phyloP scores from a whole-genome alignment of 106 monocot genomes.

The Allium sativum region DNA sequence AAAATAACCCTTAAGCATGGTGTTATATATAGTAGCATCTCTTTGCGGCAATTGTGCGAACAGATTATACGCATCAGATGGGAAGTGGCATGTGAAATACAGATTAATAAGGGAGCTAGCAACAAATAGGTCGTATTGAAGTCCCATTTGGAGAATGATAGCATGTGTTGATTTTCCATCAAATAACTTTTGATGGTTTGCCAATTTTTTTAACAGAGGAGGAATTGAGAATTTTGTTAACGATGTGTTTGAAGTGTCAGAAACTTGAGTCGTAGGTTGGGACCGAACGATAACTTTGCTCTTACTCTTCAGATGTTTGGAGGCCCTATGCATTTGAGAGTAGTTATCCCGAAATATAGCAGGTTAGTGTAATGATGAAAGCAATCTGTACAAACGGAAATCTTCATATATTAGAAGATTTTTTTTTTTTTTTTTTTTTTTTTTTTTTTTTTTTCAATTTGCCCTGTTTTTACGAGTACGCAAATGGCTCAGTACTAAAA shows the following conservation, averaged over 20 bases:
- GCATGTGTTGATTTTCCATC: conserved; percentile 24
- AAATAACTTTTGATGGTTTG: conserved; percentile 10
- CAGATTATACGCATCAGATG: conserved; percentile 13
- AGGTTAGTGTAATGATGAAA: no score
- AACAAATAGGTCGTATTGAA: conserved; percentile 24
- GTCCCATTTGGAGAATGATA: conserved; percentile 11
- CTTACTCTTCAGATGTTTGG: no score
- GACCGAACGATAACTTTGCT: not conserved
- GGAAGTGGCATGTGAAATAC: conserved; percentile 17
- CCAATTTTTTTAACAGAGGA: conserved; percentile 20
- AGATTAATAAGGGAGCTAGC: conserved; percentile 29
- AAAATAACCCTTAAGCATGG: conserved; percentile 17
- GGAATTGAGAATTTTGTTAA: conserved; percentile 17
- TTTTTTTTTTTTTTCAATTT: no score
- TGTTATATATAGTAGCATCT: conserved; percentile 25
- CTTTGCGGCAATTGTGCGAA: conserved; percentile 20
- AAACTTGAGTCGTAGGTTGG: not conserved
- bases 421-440: no score
- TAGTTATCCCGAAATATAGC: no score
- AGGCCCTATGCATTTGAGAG: no score
- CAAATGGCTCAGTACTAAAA: no score
- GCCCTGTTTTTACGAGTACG: no score
- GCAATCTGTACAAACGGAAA: no score
- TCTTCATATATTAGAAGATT: no score
- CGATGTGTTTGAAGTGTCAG: not conserved